These are phyloP conservation scores for Schizothecium vesticola DNA, from an alignment of 495 filamentous ascomycete species.

Conservation along the genomic window DNA sequence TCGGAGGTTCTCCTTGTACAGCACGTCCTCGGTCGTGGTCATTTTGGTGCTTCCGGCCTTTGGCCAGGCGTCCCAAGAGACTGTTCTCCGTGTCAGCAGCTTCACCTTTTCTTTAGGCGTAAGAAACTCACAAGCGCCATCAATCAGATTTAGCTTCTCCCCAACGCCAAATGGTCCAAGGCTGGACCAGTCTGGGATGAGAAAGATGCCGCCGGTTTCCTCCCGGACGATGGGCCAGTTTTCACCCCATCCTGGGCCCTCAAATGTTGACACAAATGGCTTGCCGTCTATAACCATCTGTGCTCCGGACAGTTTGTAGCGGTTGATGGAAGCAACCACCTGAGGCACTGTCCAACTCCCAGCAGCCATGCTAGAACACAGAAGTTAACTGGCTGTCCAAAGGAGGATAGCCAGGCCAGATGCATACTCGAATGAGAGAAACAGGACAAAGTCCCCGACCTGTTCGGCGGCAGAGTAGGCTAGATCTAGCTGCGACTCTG, in stretches of 20 bases:
- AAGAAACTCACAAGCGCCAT: constrained; percentile 50
- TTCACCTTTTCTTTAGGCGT: background rate
- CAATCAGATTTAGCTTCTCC: constrained; percentile 42
- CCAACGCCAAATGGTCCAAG: constrained; percentile 48
- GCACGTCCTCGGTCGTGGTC: constrained; percentile 46
- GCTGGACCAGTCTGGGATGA: constrained; percentile 61
- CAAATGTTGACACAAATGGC: constrained; percentile 69
- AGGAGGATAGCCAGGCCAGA: background rate
- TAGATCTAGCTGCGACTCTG: constrained; percentile 42
- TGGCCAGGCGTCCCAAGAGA: constrained; percentile 74
- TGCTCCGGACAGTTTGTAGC: constrained; percentile 44
- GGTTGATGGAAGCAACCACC: constrained; percentile 54
- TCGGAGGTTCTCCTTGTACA: constrained; percentile 44
- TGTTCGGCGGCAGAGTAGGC: constrained; percentile 53
- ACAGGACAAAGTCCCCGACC: constrained; percentile 51
- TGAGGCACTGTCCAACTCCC: constrained; percentile 50
- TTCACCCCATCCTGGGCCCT: constrained; percentile 50
- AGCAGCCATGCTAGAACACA: constrained; percentile 36
- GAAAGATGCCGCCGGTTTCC: constrained; percentile 46
- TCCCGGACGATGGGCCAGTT: constrained; percentile 56
- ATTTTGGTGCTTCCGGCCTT: constrained; percentile 50
- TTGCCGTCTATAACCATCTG: constrained; percentile 53
- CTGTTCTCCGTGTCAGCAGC: constrained; percentile 14
- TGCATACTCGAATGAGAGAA: constrained; percentile 61
- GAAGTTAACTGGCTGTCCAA: background rate